A percentile compares a stretch with the other conserved stretches of the same genome.
Evolutionary conservation across 257 asterid genomes (phyloP).

Genomic region (Solanum pimpinellifolium): DNA sequence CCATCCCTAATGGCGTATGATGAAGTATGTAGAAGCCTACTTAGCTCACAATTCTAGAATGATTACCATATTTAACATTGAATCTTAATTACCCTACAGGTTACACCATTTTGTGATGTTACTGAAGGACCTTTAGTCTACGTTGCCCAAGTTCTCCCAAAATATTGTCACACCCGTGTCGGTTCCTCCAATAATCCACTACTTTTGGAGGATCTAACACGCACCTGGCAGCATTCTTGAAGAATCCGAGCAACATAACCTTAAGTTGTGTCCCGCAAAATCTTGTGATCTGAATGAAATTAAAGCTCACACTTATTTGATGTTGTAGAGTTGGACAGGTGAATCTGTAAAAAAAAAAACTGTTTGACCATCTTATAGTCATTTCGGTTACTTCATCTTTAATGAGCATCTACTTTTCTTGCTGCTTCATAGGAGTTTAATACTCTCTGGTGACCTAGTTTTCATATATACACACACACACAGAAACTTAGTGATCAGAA

Average conservation of each 20-base stretch:
- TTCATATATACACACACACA: not conserved
- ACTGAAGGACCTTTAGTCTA: not conserved
- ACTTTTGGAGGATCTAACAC: not conserved
- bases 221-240: not conserved
- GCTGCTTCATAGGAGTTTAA: not conserved
- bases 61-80: constrained; percentile 9
- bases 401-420: not conserved
- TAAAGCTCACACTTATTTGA: not conserved
- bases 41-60: constrained; percentile 3
- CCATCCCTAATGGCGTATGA: not conserved
- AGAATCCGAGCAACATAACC: not conserved
- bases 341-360: not conserved
- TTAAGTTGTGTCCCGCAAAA: not conserved
- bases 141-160: not conserved
- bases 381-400: not conserved
- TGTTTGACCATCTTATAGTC: not conserved
- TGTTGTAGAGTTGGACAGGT: not conserved
- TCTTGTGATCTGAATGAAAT: not conserved
- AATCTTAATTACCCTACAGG: not conserved
- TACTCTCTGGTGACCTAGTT: not conserved
- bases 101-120: not conserved
- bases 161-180: not conserved
- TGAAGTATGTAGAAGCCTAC: not conserved
- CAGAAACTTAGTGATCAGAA: not conserved
- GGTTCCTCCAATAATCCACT: not conserved